phyloP scores from a whole-genome alignment of 805 yeast species.

The Henningerozyma blattae region DNA sequence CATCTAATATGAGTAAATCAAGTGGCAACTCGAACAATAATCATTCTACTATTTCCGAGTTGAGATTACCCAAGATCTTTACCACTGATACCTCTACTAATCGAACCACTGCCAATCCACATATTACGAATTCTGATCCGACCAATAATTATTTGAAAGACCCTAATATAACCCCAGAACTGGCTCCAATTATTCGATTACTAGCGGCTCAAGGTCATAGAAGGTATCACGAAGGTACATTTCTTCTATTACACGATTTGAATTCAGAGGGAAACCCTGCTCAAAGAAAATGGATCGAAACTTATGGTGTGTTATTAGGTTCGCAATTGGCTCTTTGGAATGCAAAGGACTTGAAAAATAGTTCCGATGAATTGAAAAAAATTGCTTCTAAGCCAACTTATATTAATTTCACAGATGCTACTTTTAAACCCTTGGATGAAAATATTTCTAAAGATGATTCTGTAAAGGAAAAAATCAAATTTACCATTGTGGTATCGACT shows the following conservation, averaged over 20 bases:
- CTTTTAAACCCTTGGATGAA: conserved; percentile 56
- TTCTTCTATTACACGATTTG: conserved; percentile 61
- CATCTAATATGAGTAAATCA: too few relatives aligned
- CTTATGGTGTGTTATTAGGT: conserved; percentile 83
- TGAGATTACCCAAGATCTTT: too few relatives aligned
- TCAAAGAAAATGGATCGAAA: conserved; percentile 81
- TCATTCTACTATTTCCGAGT: too few relatives aligned
- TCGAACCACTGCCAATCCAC: too few relatives aligned
- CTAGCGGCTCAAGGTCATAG: conserved; percentile 65
- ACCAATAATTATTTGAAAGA: too few relatives aligned
- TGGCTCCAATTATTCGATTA: conserved; percentile 59
- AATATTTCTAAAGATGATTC: conserved; percentile 52
- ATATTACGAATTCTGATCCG: too few relatives aligned
- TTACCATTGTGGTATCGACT: conserved; percentile 82
- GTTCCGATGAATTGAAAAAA: conserved; percentile 32
- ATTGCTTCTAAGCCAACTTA: conserved; percentile 72
- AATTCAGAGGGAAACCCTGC: conserved; percentile 80
- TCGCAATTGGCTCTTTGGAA: conserved; percentile 92
- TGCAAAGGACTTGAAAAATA: conserved; percentile 43
- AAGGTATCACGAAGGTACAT: conserved; percentile 63
- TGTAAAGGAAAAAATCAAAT: conserved; percentile 38
- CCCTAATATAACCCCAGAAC: conserved; percentile 25
- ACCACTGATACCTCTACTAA: too few relatives aligned
- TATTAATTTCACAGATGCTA: conserved; percentile 83
- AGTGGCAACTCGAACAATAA: too few relatives aligned